phyloP scores from a whole-genome alignment of 257 asterid species.

The Petunia axillaris region DNA sequence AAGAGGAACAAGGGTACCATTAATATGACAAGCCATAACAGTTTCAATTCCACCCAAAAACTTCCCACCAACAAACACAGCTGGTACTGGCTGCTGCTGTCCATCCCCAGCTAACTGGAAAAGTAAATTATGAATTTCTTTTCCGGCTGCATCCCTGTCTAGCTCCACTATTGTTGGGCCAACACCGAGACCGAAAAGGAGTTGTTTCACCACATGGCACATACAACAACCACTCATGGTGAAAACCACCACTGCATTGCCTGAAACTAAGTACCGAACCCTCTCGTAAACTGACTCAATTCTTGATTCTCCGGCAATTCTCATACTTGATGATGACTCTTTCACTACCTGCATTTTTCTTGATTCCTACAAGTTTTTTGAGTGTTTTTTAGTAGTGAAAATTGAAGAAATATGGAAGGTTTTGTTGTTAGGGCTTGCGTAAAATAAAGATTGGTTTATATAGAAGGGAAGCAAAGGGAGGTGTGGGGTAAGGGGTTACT shows the following conservation, averaged over 20 bases:
- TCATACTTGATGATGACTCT: conserved; percentile 37
- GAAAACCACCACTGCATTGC: conserved; percentile 88
- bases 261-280: conserved; percentile 50
- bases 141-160: conserved; percentile 63
- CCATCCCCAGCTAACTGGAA: conserved; percentile 43
- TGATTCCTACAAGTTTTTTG: not conserved
- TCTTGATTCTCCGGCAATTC: conserved; percentile 26
- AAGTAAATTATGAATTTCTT: conserved; percentile 58
- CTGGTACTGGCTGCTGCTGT: conserved; percentile 59
- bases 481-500: not conserved
- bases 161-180: conserved; percentile 83
- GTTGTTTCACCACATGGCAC: conserved; percentile 90
- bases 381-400: not conserved
- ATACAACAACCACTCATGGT: conserved; percentile 82
- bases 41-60: conserved; percentile 79
- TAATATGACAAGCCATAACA: conserved; percentile 80
- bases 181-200: conserved; percentile 83
- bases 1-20: conserved; percentile 81
- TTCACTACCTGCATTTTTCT: conserved; percentile 59
- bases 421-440: not conserved
- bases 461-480: not conserved
- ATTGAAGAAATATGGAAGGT: not conserved
- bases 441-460: not conserved
- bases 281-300: conserved; percentile 59
- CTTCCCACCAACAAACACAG: conserved; percentile 83